These are phyloP conservation scores for Anisogramma anomala DNA, from an alignment of 2,329 filamentous ascomycete genomes.

Conservation along the genomic window DNA sequence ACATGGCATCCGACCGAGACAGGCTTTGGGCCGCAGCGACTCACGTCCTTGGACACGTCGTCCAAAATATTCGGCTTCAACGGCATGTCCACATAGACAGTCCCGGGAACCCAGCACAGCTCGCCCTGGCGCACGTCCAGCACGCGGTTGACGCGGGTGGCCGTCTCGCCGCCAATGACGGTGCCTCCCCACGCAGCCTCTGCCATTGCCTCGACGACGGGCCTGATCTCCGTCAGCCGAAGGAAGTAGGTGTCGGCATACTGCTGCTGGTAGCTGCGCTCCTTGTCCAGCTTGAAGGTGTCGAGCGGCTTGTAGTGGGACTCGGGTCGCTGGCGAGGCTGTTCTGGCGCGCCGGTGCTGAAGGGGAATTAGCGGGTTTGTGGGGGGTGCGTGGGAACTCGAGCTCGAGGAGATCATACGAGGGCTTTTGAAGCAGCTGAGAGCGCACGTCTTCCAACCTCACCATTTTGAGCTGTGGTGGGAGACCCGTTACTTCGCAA, in stretches of 20 bases:
- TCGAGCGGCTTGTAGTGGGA: slow-evolving; percentile 61
- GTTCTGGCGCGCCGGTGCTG: slow-evolving; percentile 26
- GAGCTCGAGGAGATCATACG: slow-evolving; percentile 31
- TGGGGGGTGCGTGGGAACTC: not conserved
- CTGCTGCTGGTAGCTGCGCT: slow-evolving; percentile 78
- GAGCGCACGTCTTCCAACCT: slow-evolving; percentile 31
- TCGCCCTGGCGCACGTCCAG: slow-evolving; percentile 92
- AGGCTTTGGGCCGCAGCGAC: slow-evolving; percentile 18
- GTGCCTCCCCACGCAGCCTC: slow-evolving; percentile 65
- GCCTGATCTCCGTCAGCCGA: slow-evolving; percentile 77
- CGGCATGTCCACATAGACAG: slow-evolving; percentile 94
- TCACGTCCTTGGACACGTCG: slow-evolving; percentile 83
- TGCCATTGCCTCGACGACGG: slow-evolving; percentile 65
- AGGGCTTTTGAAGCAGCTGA: slow-evolving; percentile 36
- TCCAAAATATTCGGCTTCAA: slow-evolving; percentile 93
- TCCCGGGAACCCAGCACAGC: slow-evolving; percentile 89
- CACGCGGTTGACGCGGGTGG: slow-evolving; percentile 71
- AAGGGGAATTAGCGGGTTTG: slow-evolving; percentile 11
- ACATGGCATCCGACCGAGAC: not conserved
- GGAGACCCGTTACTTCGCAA: no score
- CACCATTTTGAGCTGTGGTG: slow-evolving; percentile 32
- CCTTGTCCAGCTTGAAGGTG: slow-evolving; percentile 60
- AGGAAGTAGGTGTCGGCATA: slow-evolving; percentile 98
- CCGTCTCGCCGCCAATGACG: slow-evolving; percentile 63
- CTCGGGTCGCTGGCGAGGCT: slow-evolving; percentile 35